Conservation (phyloP, 192 early-diverging fungal genomes). For the Tieghemiomyces parasiticus region DNA sequence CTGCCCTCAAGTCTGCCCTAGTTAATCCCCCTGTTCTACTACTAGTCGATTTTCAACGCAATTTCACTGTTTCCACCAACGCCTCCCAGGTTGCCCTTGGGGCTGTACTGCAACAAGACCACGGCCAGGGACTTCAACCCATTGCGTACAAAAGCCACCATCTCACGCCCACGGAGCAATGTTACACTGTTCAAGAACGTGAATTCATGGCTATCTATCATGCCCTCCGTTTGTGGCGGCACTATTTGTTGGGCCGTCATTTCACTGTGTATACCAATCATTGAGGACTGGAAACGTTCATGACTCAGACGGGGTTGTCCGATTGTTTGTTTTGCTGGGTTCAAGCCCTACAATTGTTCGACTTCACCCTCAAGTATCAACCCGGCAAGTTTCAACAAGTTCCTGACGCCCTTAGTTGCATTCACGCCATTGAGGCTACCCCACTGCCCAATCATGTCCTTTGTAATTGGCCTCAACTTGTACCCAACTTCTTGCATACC, state of each 20-base stretch:
- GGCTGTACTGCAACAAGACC: constrained; percentile 2
- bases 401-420: background rate
- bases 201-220: constrained; percentile 7
- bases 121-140: background rate
- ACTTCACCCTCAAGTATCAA: background rate
- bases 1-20: background rate
- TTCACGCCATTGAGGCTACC: background rate
- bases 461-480: background rate
- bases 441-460: background rate
- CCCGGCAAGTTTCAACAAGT: background rate
- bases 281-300: background rate
- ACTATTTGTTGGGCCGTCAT: background rate
- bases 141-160: background rate
- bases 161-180: background rate
- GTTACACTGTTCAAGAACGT: background rate
- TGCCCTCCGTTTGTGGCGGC: background rate
- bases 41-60: background rate
- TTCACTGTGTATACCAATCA: background rate
- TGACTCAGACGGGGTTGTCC: background rate
- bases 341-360: background rate
- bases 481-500: background rate
- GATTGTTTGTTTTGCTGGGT: background rate
- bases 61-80: background rate
- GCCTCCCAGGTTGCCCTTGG: constrained; percentile 1
- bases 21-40: background rate